Conservation (phyloP, 1,284 basidiomycete genomes). For the Uromyces viciae-fabae region DNA sequence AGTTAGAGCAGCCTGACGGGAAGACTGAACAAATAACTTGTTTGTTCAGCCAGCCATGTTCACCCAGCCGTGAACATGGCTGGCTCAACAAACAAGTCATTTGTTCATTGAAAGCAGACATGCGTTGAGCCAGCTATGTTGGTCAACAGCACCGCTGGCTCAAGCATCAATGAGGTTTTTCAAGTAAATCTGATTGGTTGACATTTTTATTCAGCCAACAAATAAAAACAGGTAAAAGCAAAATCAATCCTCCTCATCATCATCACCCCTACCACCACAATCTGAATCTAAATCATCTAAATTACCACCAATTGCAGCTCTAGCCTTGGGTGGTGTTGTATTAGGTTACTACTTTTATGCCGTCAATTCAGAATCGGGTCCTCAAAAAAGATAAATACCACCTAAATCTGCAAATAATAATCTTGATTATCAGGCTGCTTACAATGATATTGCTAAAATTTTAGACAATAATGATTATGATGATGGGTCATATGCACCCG, state of each 20-base stretch:
- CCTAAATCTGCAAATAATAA: conserved; percentile 32
- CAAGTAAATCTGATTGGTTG: too few relatives aligned
- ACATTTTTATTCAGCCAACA: too few relatives aligned
- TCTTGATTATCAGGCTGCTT: conserved; percentile 30
- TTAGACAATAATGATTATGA: conserved; percentile 31
- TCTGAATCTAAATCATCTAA: conserved; percentile 3
- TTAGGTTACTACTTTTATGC: conserved; percentile 32
- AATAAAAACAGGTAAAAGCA: too few relatives aligned
- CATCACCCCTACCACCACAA: background rate
- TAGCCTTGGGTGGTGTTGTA: conserved; percentile 11
- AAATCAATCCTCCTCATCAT: background rate
- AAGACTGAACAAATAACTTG: too few relatives aligned
- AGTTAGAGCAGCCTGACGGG: too few relatives aligned
- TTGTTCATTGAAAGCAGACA: too few relatives aligned
- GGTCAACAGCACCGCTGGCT: too few relatives aligned
- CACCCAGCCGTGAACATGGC: too few relatives aligned
- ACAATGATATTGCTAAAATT: conserved; percentile 36
- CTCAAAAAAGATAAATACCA: conserved; percentile 15
- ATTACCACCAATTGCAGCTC: background rate
- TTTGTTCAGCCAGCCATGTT: too few relatives aligned
- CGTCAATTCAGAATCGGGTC: conserved; percentile 10
- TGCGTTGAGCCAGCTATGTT: too few relatives aligned
- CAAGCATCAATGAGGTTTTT: too few relatives aligned
- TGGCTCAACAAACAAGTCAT: too few relatives aligned
- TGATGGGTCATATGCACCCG: conserved; percentile 85